Percentiles rank a stretch among this genome's conserved stretches.
Conservation (phyloP, 1,284 basidiomycete species). For the Ustilago loliicola region DNA sequence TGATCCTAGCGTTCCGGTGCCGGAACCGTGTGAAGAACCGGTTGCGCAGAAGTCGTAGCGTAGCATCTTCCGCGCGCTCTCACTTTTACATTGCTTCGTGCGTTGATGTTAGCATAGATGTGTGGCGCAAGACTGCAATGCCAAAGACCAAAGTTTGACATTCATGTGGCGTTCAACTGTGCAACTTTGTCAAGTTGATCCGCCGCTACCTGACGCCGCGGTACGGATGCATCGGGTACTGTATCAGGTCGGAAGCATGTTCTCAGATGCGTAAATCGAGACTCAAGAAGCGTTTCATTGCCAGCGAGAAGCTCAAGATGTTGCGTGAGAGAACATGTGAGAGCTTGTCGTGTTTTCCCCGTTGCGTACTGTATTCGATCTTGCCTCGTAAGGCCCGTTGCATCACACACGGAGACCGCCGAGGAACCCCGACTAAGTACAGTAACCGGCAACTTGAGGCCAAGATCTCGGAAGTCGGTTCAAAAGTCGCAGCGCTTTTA, state of each 20-base stretch:
- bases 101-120: neutral
- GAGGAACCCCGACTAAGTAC: neutral
- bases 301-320: neutral
- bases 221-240: neutral
- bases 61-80: neutral
- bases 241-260: neutral
- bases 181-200: neutral
- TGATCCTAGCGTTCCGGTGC: conserved; percentile 52
- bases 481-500: neutral
- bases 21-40: conserved; percentile 51
- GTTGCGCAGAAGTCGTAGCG: conserved; percentile 15
- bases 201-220: neutral
- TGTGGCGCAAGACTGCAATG: neutral
- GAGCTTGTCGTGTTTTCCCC: neutral
- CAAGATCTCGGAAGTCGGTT: neutral
- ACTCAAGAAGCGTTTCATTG: neutral
- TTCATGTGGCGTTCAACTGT: neutral
- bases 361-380: neutral
- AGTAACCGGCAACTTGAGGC: neutral
- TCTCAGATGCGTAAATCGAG: no score
- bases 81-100: neutral
- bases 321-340: neutral
- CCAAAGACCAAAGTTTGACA: neutral
- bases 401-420: neutral
- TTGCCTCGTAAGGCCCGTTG: neutral